phyloP scores from a whole-genome alignment of 2,329 filamentous ascomycete genomes.

The Pseudocercospora ulei region DNA sequence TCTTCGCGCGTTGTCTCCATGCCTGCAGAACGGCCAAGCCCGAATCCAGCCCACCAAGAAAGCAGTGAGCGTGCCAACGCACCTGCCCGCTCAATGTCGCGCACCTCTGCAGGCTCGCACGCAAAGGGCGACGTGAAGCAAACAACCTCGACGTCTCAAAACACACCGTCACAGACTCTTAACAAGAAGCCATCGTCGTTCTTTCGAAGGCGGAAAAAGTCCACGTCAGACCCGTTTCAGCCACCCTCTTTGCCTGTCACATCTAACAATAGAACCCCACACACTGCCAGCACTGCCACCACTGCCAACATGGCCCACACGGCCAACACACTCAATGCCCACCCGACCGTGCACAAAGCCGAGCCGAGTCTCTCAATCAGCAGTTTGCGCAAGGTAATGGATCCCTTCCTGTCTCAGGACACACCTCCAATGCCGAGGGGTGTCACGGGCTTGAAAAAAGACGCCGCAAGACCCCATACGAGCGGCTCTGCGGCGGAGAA shows the following conservation, averaged over 20 bases:
- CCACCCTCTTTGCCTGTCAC: slow-evolving; percentile 49
- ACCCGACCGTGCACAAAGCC: slow-evolving; percentile 43
- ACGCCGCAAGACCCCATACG: slow-evolving; percentile 28
- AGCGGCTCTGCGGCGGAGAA: slow-evolving; percentile 22
- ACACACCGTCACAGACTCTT: slow-evolving; percentile 38
- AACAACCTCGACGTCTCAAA: slow-evolving; percentile 8
- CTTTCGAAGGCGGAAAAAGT: slow-evolving; percentile 89
- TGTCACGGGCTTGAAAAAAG: slow-evolving; percentile 10
- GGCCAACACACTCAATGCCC: slow-evolving; percentile 26
- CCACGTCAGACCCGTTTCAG: slow-evolving; percentile 56
- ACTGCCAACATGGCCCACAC: no score
- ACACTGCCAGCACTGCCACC: slow-evolving; percentile 30
- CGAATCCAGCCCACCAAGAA: slow-evolving; percentile 15
- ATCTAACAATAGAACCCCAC: slow-evolving; percentile 13
- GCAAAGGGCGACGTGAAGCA: slow-evolving; percentile 16
- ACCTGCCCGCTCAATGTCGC: slow-evolving; percentile 18
- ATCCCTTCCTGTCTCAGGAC: slow-evolving; percentile 56
- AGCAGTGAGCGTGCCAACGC: slow-evolving; percentile 17
- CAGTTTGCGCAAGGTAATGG: slow-evolving; percentile 78
- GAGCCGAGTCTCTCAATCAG: slow-evolving; percentile 51
- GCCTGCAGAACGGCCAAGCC: slow-evolving; percentile 18
- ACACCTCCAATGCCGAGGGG: slow-evolving; percentile 7
- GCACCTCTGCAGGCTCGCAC: slow-evolving; percentile 15
- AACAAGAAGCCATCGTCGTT: slow-evolving; percentile 92
- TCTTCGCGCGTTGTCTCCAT: slow-evolving; percentile 25